Conservation (phyloP, 805 yeast species). For the Ogataea salicorniae region DNA sequence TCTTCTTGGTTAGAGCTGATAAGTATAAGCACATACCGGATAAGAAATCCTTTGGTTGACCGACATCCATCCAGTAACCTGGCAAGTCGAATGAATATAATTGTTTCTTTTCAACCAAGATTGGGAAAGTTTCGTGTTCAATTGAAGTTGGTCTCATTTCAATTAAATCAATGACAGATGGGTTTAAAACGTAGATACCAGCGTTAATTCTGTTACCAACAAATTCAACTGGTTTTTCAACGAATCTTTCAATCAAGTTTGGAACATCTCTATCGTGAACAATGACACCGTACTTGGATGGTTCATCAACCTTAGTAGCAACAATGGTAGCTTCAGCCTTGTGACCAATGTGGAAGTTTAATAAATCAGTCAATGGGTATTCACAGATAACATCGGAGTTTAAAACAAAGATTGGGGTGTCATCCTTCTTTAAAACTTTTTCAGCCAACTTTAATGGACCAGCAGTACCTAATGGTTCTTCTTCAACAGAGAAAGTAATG, state of each 20-base stretch:
- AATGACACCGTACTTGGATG: constrained; percentile 98
- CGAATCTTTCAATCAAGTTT: constrained; percentile 95
- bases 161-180: constrained; percentile 91
- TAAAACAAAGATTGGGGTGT: constrained; percentile 93
- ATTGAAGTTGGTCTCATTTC: constrained; percentile 98
- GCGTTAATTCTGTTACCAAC: constrained; percentile 99
- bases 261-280: constrained; percentile 95
- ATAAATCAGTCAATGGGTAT: constrained; percentile 92
- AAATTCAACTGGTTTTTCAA: constrained; percentile 98
- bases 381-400: constrained; percentile 99
- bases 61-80: constrained; percentile 99
- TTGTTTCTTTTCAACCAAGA: constrained; percentile 79
- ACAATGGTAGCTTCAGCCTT: constrained; percentile 98
- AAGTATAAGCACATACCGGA: constrained; percentile 93
- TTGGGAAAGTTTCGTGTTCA: constrained; percentile 99
- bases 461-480: constrained; percentile 99
- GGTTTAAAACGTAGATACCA: constrained; percentile 97
- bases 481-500: constrained; percentile 96
- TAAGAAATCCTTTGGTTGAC: constrained; percentile 99
- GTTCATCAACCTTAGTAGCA: constrained; percentile 99
- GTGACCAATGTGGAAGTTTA: constrained; percentile 88
- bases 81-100: constrained; percentile 95
- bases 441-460: constrained; percentile 99
- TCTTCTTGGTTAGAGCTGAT: constrained; percentile 77
- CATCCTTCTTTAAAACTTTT: constrained; percentile 86